phyloP scores from a whole-genome alignment of 1,284 basidiomycete genomes.

The Sporisorium exsertum region DNA sequence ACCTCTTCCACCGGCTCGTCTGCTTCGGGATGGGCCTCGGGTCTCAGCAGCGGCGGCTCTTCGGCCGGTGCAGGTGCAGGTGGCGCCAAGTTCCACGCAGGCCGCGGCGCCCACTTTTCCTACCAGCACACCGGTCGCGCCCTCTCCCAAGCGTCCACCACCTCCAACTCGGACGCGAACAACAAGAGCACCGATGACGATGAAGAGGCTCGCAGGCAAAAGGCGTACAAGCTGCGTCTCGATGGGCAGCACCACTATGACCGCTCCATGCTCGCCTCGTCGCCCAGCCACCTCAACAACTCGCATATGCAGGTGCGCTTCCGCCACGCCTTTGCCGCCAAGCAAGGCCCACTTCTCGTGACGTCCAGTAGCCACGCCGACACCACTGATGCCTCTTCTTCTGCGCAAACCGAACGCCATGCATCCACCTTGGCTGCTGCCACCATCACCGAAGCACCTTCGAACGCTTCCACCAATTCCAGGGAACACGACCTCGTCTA shows the following conservation, averaged over 20 bases:
- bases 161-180: conserved; percentile 37
- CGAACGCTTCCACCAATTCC: not conserved
- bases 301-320: conserved; percentile 50
- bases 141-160: conserved; percentile 52
- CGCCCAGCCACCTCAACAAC: conserved; percentile 33
- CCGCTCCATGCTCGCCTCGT: conserved; percentile 9
- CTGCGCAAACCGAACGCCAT: conserved; percentile 4
- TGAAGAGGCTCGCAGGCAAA: conserved; percentile 35
- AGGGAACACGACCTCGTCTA: conserved; percentile 31
- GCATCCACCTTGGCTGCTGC: conserved; percentile 20
- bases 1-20: conserved; percentile 41
- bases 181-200: conserved; percentile 54
- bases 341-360: conserved; percentile 33
- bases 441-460: not conserved
- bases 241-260: conserved; percentile 25
- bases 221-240: conserved; percentile 47
- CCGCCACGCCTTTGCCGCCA: conserved; percentile 43
- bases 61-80: conserved; percentile 56
- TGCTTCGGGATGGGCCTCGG: conserved; percentile 52
- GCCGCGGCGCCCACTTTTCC: conserved; percentile 57
- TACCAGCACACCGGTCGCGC: conserved; percentile 58
- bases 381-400: not conserved
- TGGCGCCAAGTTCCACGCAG: conserved; percentile 63
- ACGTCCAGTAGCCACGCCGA: conserved; percentile 2
- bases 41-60: conserved; percentile 52